Conservation (phyloP, 306 rosid genomes). For the Sesbania bispinosa region DNA sequence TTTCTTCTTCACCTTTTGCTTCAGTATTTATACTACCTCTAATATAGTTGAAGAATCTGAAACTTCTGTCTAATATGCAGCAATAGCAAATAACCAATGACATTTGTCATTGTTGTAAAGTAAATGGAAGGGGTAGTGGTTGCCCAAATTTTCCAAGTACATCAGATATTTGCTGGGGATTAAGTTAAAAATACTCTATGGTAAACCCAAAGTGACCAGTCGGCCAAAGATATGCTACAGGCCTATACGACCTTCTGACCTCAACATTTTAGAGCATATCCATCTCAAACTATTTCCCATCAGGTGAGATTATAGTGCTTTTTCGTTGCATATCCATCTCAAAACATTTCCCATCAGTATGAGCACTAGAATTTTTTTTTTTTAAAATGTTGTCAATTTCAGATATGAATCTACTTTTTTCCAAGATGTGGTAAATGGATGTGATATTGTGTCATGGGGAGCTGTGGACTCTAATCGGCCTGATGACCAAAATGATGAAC, state of each 20-base stretch:
- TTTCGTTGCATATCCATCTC: constrained; percentile 1
- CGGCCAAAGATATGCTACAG: constrained; percentile 61
- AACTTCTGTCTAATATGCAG: constrained; percentile 30
- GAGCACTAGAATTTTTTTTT: not conserved
- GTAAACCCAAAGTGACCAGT: constrained; percentile 43
- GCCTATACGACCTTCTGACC: constrained; percentile 71
- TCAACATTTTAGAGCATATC: constrained; percentile 53
- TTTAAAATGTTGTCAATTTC: constrained; percentile 7
- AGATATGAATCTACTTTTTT: constrained; percentile 74
- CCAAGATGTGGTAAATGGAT: constrained; percentile 70
- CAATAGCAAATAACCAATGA: constrained; percentile 39
- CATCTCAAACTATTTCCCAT: constrained; percentile 73
- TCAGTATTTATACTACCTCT: not conserved
- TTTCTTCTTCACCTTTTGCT: not conserved
- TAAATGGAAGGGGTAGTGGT: constrained; percentile 59
- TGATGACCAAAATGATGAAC: constrained; percentile 63
- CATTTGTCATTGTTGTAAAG: constrained; percentile 40
- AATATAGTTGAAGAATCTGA: not conserved
- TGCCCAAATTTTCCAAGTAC: constrained; percentile 24
- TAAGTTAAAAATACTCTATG: constrained; percentile 46
- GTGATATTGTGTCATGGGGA: constrained; percentile 77
- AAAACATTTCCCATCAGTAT: too few relatives aligned
- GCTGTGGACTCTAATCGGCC: constrained; percentile 66
- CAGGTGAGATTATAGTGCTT: constrained; percentile 44
- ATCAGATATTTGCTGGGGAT: constrained; percentile 73